Evolutionary conservation across 2,329 filamentous ascomycete species (phyloP).

Genomic region (Exophiala phaeomuriformis): DNA sequence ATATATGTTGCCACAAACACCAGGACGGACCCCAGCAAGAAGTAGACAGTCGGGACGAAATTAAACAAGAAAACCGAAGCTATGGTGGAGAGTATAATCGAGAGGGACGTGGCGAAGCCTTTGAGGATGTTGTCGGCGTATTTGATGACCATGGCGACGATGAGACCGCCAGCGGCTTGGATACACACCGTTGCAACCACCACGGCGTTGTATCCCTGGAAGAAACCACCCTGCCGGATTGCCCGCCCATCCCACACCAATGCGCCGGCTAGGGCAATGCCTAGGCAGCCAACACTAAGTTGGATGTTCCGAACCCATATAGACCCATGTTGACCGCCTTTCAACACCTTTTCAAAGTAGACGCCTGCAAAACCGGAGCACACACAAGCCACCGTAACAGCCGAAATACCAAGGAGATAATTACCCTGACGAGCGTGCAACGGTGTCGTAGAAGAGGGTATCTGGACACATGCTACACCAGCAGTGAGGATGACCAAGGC

Average conservation of each 20-base stretch:
- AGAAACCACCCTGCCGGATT: conserved; percentile 78
- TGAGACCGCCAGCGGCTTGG: conserved; percentile 77
- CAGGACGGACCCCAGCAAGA: conserved; percentile 67
- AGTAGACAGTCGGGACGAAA: conserved; percentile 55
- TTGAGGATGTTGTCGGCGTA: conserved; percentile 85
- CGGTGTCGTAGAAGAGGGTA: conserved; percentile 58
- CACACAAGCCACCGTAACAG: conserved; percentile 68
- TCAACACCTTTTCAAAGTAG: conserved; percentile 69
- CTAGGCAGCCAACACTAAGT: conserved; percentile 84
- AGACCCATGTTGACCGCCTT: conserved; percentile 67
- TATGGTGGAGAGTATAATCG: conserved; percentile 76
- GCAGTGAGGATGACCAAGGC: conserved; percentile 71
- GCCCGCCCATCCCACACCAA: conserved; percentile 77
- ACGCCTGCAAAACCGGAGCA: conserved; percentile 76
- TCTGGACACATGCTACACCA: conserved; percentile 77
- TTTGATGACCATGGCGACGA: conserved; percentile 72
- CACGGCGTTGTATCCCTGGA: conserved; percentile 84
- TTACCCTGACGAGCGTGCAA: conserved; percentile 45
- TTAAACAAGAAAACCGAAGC: conserved; percentile 81
- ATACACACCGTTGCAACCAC: conserved; percentile 80
- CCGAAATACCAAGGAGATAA: conserved; percentile 47
- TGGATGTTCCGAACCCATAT: conserved; percentile 95
- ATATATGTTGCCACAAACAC: conserved; percentile 79
- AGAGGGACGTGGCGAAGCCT: conserved; percentile 87
- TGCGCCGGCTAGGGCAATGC: conserved; percentile 78